Evolutionary conservation across 2,329 filamentous ascomycete genomes (phyloP).

Genomic region (Cladobotryum mycophilum): DNA sequence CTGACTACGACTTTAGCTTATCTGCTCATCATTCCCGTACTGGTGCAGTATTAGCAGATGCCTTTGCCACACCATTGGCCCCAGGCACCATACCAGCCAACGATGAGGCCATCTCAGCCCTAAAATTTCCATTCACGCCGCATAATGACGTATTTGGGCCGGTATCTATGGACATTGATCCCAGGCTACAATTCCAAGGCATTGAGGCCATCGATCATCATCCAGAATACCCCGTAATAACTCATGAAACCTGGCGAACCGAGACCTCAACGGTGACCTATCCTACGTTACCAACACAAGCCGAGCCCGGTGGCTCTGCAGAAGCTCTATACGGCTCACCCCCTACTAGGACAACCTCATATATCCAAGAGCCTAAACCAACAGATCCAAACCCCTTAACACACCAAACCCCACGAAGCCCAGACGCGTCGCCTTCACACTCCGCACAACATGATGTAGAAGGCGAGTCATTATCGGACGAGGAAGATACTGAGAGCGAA

Average conservation of each 20-base stretch:
- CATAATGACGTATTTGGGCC: background rate
- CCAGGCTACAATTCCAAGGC: slow-evolving; percentile 10
- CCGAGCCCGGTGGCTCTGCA: background rate
- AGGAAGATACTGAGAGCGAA: background rate
- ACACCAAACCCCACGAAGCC: too few species aligned
- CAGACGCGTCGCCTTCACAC: too few species aligned
- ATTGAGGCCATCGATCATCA: background rate
- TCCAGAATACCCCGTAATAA: background rate
- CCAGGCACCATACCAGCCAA: too few species aligned
- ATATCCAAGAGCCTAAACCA: too few species aligned
- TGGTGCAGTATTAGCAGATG: too few species aligned
- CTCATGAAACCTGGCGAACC: slow-evolving; percentile 1
- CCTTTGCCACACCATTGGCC: too few species aligned
- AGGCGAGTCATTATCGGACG: background rate
- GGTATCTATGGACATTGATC: slow-evolving; percentile 11
- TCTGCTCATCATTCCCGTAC: too few species aligned
- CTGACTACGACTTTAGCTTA: slow-evolving; percentile 4
- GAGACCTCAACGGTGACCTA: slow-evolving; percentile 1
- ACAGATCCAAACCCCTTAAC: too few species aligned
- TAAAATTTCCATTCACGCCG: too few species aligned
- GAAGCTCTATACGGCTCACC: slow-evolving; percentile 5
- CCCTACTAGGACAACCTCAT: background rate
- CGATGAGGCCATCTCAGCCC: too few species aligned
- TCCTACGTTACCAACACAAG: slow-evolving; percentile 2
- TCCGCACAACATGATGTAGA: background rate